Evolutionary conservation across 495 filamentous ascomycete genomes (phyloP).

Genomic region (Diplogelasinospora grovesii): DNA sequence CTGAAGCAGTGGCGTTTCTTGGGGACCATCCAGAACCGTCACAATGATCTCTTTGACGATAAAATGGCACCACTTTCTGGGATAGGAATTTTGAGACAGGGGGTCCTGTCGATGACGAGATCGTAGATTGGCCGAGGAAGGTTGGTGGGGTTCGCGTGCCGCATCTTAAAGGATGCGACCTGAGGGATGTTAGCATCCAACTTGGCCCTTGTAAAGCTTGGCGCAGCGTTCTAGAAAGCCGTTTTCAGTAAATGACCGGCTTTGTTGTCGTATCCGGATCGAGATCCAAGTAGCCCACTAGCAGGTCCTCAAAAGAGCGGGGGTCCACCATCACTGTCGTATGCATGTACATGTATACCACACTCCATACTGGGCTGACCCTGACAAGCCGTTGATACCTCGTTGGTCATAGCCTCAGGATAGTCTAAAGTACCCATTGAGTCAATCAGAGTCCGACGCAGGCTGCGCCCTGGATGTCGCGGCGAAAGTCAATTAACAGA

Average conservation of each 20-base stretch:
- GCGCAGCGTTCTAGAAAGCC: constrained; percentile 18
- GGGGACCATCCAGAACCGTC: background rate
- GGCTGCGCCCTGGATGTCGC: too few relatives aligned
- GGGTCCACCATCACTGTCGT: too few relatives aligned
- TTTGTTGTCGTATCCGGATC: constrained; percentile 13
- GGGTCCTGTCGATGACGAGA: background rate
- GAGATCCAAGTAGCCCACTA: constrained; percentile 14
- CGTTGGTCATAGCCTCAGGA: too few relatives aligned
- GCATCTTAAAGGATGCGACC: too few relatives aligned
- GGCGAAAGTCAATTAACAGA: too few relatives aligned
- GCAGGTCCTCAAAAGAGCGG: too few relatives aligned
- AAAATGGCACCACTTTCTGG: constrained; percentile 1
- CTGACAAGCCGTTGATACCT: too few relatives aligned
- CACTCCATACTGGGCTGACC: too few relatives aligned
- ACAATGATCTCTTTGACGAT: background rate
- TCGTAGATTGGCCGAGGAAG: background rate
- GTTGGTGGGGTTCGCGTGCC: background rate
- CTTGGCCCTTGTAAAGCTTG: constrained; percentile 7
- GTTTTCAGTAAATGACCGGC: constrained; percentile 9
- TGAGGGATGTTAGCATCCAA: too few relatives aligned
- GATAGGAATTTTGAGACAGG: background rate
- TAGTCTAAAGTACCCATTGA: too few relatives aligned
- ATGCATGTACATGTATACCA: too few relatives aligned
- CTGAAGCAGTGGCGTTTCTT: constrained; percentile 3
- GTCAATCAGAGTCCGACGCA: too few relatives aligned